These are phyloP conservation scores for Crithidia acanthocephali DNA, from an alignment of 208 protist species.

Conservation along the genomic window DNA sequence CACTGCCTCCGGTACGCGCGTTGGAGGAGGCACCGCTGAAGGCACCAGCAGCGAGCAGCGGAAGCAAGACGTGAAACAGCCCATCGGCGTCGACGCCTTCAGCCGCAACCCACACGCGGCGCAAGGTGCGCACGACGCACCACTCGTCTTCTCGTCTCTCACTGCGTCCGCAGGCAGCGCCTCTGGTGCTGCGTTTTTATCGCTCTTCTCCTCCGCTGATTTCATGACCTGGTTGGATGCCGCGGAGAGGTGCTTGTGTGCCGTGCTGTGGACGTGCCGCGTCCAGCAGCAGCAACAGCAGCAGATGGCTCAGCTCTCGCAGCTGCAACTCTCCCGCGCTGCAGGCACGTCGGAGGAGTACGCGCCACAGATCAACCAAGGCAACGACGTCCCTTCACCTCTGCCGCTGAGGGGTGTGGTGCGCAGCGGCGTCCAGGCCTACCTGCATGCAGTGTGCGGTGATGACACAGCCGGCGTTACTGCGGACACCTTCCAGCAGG, in stretches of 20 bases:
- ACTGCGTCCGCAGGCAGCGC: background rate
- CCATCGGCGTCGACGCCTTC: slow-evolving; percentile 1
- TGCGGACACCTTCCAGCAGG: slow-evolving; percentile 15
- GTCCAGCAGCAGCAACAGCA: slow-evolving; percentile 8
- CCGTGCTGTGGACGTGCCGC: slow-evolving; percentile 7
- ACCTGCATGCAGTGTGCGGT: slow-evolving; percentile 10
- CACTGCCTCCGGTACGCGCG: background rate
- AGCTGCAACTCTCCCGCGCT: background rate
- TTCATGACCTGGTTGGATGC: slow-evolving; percentile 21
- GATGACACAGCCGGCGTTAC: background rate
- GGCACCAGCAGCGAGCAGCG: background rate
- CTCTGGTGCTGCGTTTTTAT: background rate
- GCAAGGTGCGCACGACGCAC: background rate
- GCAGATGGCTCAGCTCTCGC: slow-evolving; percentile 6
- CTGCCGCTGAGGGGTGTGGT: slow-evolving; percentile 16
- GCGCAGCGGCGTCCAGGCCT: slow-evolving; percentile 7
- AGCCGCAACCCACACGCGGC: background rate
- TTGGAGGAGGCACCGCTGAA: background rate
- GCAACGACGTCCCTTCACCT: too few species aligned
- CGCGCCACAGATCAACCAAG: too few species aligned
- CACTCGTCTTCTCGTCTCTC: background rate
- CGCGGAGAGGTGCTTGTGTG: slow-evolving; percentile 15
- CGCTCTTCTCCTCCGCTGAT: slow-evolving; percentile 13
- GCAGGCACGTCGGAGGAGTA: background rate
- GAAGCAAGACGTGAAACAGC: too few species aligned